Evolutionary conservation across 1,284 basidiomycete genomes (phyloP), one percentile per base, ranked within the genome.

Genomic region (Thecaphora thlaspeos): DNA sequence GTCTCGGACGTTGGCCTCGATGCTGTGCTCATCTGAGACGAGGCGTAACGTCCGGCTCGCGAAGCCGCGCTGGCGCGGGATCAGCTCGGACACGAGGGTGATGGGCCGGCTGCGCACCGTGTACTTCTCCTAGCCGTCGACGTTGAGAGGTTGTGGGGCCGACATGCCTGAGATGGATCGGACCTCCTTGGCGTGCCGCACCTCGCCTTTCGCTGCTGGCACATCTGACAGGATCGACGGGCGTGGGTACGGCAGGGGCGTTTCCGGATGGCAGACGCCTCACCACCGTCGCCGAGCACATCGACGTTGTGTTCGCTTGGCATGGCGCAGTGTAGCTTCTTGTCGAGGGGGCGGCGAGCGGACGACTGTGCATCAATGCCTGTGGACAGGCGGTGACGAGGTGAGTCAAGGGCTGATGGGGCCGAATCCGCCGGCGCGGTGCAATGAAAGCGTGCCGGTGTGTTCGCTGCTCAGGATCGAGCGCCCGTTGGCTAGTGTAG

Each of bases 181-280:
- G 26, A 28, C 11, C 7, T 5, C 26, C 26, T 28, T 28, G 26
- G 11, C 26, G 26, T 28, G 26, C 7, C 26, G 51, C 60, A 62
- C 32, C 60, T 50, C 14, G 60, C 60, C 32, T 62, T 62, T 37
- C 60, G 60, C 48, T 62, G 60, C 32, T 62, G 60, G 34, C 60
- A 62, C 60, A 62, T 62, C 42, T 51, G 48, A 21, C 60, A 62
- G 0, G 60, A 62, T 26, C 60, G 60, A n/a, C 60, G 51, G 17
- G 60, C 60, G 40, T 63, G 61, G 3, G 61, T 63, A 7, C 61
- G 50, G 14, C 61, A 38, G 2, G 61, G 55, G 12, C 55, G 44
- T n/a, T 63, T 63, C 24, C 57, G 51, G 38, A 62, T 62, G 23
- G 34, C 51, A 19, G 22, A 17, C 14, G 41, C 41, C 26, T 28